Evolutionary conservation across 1,139 yeast genomes (phyloP).

Genomic region (Saccharomyces hybrid): DNA sequence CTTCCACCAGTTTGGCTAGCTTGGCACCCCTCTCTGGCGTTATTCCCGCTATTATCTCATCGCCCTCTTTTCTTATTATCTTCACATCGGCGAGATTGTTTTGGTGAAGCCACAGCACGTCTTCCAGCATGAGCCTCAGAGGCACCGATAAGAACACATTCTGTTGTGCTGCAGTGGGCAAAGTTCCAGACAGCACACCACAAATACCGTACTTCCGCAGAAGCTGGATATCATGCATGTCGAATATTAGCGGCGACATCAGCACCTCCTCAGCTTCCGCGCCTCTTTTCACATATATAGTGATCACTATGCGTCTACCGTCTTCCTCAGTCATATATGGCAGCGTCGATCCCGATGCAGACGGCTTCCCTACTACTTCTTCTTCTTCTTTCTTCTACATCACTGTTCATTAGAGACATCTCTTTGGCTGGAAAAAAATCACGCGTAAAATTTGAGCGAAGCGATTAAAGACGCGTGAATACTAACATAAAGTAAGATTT

Average conservation of each 20-base stretch:
- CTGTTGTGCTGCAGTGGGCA: conserved; percentile 87
- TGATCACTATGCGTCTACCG: not conserved
- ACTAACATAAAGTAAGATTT: conserved; percentile 31
- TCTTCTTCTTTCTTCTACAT: not conserved
- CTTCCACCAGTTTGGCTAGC: conserved; percentile 10
- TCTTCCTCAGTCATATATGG: not conserved
- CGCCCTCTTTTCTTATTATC: conserved; percentile 14
- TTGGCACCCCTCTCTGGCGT: conserved; percentile 10
- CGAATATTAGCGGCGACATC: conserved; percentile 38
- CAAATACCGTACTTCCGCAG: conserved; percentile 53
- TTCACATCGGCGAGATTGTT: conserved; percentile 35
- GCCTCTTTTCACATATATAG: not conserved
- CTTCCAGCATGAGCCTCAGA: conserved; percentile 63
- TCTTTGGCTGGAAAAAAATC: not conserved
- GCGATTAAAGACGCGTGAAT: not conserved
- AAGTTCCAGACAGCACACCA: conserved; percentile 75
- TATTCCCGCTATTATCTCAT: conserved; percentile 14
- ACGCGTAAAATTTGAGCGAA: conserved; percentile 1
- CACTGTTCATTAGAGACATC: not conserved
- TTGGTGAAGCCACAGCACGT: conserved; percentile 57
- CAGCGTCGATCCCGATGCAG: not conserved
- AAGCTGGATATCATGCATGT: conserved; percentile 42
- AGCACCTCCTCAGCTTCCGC: not conserved
- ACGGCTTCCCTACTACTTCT: not conserved
- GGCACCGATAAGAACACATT: conserved; percentile 81